These are phyloP conservation scores for Xylaria digitata DNA, from an alignment of 2,329 filamentous ascomycete genomes.

Conservation along the genomic window DNA sequence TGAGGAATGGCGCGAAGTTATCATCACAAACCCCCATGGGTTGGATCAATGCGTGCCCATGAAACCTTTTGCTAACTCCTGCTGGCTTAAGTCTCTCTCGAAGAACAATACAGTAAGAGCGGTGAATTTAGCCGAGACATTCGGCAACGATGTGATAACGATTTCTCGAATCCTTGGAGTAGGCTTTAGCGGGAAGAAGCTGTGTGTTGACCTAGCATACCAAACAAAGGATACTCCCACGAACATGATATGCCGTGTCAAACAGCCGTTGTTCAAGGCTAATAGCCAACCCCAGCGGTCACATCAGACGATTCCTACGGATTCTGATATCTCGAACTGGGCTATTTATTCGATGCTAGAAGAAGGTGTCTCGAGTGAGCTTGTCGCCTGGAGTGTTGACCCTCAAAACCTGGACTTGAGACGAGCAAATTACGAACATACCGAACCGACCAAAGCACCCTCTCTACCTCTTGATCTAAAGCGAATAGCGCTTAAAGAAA, in stretches of 20 bases:
- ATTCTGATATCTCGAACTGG: slow-evolving; percentile 6
- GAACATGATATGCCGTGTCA: slow-evolving; percentile 14
- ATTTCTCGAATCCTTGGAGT: slow-evolving; percentile 17
- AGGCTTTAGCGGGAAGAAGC: slow-evolving; percentile 27
- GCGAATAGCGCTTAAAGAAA: background rate
- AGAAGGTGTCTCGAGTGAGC: slow-evolving; percentile 8
- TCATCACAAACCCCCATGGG: slow-evolving; percentile 21
- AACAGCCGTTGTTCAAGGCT: slow-evolving; percentile 27
- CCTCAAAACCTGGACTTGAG: slow-evolving; percentile 11
- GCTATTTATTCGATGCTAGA: background rate
- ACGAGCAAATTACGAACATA: background rate
- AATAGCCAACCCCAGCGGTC: slow-evolving; percentile 18
- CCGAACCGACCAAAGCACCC: slow-evolving; percentile 11
- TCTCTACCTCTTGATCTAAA: background rate
- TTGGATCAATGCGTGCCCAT: slow-evolving; percentile 26
- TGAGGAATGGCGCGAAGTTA: slow-evolving; percentile 36
- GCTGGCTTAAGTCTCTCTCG: slow-evolving; percentile 27
- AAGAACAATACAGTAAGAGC: slow-evolving; percentile 7
- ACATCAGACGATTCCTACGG: slow-evolving; percentile 13
- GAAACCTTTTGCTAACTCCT: slow-evolving; percentile 27
- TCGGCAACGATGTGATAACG: slow-evolving; percentile 4
- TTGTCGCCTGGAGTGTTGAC: slow-evolving; percentile 25
- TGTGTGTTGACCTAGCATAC: slow-evolving; percentile 30
- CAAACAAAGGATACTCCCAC: slow-evolving; percentile 5
- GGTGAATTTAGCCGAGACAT: slow-evolving; percentile 10